Conservation (phyloP, 225 moss, liverwort and hornwort genomes). For the Bryoerythrophyllum caledonicum region DNA sequence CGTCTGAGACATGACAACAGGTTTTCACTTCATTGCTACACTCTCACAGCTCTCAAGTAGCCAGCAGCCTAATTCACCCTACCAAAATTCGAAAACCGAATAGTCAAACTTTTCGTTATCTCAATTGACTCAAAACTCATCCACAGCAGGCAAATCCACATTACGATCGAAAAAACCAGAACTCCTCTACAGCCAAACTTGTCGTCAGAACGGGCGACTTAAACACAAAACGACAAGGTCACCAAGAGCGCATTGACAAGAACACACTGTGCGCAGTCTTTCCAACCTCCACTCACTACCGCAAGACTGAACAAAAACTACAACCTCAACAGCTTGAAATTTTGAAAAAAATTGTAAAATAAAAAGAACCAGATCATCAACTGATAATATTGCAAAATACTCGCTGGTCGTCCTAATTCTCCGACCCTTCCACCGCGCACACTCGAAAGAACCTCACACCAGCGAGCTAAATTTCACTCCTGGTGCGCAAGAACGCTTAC, state of each 20-base stretch:
- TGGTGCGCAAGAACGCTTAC: conserved; percentile 41
- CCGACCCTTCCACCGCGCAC: not conserved
- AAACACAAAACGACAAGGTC: not conserved
- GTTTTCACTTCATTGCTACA: conserved; percentile 7
- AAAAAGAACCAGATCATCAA: not conserved
- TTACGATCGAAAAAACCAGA: not conserved
- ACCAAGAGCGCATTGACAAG: not conserved
- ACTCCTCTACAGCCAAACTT: not conserved
- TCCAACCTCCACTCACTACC: not conserved
- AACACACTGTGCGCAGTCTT: not conserved
- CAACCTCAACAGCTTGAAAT: not conserved
- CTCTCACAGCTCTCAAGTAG: not conserved
- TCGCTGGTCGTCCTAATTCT: conserved; percentile 9
- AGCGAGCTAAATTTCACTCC: conserved; percentile 7
- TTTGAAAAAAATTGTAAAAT: too few species aligned
- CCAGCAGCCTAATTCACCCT: not conserved
- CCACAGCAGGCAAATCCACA: not conserved
- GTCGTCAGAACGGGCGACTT: not conserved
- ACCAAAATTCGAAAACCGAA: not conserved
- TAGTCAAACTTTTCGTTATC: not conserved
- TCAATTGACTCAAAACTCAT: conserved; percentile 14
- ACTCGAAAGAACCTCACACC: not conserved
- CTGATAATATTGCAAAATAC: not conserved
- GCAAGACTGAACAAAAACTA: not conserved
- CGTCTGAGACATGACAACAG: conserved; percentile 34